Evolutionary conservation across 495 filamentous ascomycete species (phyloP), one percentile per base, ranked within the genome.

Genomic region (Baudoinia panamericana): DNA sequence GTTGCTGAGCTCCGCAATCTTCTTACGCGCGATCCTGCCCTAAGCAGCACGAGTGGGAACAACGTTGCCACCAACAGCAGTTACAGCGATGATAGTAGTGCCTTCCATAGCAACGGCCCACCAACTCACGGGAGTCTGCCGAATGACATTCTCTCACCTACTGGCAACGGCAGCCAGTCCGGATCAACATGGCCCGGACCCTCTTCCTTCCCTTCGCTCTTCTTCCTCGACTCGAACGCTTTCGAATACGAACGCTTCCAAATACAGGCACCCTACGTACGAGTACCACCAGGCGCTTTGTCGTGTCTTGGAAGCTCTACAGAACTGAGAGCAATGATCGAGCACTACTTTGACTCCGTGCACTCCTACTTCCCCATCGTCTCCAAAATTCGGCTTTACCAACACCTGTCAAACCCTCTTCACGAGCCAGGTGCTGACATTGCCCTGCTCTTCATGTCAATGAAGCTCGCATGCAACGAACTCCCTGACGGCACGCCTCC

Each of bases 391-490:
- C 23, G 51, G 3, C 35, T 54, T 8, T 51, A 51, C 20, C 45
- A 54, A 16, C 39, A 46, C 19, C 34, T 50, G 16, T 9, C 41
- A 8, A 60, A 61, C 23, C 56, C 62, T 6, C 36, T 63, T 3
- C 59, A 60, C 49, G 62, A 68, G 30, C 59, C 56, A 19, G 62
- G 65, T 6, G 54, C 68, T 0, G 68, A 73, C 34, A 44, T 67
- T 38, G 65, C 58, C 20, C 54, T 70, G 19, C 55, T 73, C 10
- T 66, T 68, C 34, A 49, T 72, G 11, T 59, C 54, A 20, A 69
- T 72, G 65, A 68, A 69, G 51, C 60, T 72, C 5, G 43, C 66
- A 10, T 52, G 41, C 16, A 52, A 52, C 18, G 35, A 35, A 18
- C 52, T 57, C n/a, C 41, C 35, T 20, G 55, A 57, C 15, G 23